These are phyloP conservation scores for Chiua virens DNA, from an alignment of 768 basidiomycete species.

Conservation along the genomic window DNA sequence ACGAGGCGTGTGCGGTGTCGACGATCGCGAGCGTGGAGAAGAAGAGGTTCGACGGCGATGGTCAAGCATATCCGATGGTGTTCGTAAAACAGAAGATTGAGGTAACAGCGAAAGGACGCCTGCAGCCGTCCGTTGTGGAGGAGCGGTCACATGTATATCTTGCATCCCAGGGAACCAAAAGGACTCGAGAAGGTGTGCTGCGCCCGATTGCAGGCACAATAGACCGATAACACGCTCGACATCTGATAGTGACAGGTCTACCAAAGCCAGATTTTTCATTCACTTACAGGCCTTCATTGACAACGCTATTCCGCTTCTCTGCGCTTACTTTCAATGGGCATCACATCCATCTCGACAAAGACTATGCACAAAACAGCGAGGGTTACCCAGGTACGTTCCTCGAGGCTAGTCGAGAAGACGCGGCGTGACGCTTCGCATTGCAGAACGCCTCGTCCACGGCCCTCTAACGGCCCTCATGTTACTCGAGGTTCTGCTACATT, in stretches of 20 bases:
- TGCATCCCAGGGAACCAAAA: slow-evolving; percentile 28
- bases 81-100: slow-evolving; percentile 70
- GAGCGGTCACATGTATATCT: slow-evolving; percentile 72
- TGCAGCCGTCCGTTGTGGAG: slow-evolving; percentile 53
- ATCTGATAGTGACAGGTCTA: slow-evolving; percentile 46
- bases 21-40: slow-evolving; percentile 52
- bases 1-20: slow-evolving; percentile 47
- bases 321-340: slow-evolving; percentile 87
- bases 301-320: slow-evolving; percentile 82
- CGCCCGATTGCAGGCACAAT: neutral
- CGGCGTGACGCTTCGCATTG: neutral
- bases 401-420: neutral
- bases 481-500: slow-evolving; percentile 56
- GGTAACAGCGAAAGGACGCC: slow-evolving; percentile 43
- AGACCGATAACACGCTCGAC: neutral
- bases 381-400: slow-evolving; percentile 61
- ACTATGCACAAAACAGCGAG: slow-evolving; percentile 64
- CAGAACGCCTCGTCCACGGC: slow-evolving; percentile 84
- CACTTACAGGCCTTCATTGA: slow-evolving; percentile 62
- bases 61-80: slow-evolving; percentile 60
- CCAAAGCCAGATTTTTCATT: slow-evolving; percentile 61
- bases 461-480: slow-evolving; percentile 81
- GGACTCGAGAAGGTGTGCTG: slow-evolving; percentile 45
- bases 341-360: slow-evolving; percentile 78
- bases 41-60: slow-evolving; percentile 56